A percentile compares a stretch with the other conserved stretches of the same genome.
Conservation (phyloP, 495 filamentous ascomycete genomes). For the Trichoderma virens region DNA sequence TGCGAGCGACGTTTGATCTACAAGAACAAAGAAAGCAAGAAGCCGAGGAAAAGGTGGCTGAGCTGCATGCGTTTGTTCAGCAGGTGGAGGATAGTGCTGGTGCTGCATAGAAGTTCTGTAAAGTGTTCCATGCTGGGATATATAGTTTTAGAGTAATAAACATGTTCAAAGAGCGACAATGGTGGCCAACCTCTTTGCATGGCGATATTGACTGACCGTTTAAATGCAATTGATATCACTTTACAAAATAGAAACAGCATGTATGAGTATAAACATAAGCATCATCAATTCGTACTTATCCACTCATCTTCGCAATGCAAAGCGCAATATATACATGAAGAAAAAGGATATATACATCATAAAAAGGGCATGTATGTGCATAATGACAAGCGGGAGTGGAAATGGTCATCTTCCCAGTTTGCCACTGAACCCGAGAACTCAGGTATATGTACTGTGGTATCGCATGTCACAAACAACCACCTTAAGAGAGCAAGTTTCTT, state of each 20-base stretch:
- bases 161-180: too few species aligned
- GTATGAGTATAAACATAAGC: not conserved
- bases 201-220: too few species aligned
- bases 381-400: not conserved
- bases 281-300: slow-evolving; percentile 1
- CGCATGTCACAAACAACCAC: not conserved
- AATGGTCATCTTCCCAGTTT: not conserved
- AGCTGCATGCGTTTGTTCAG: slow-evolving; percentile 1
- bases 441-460: not conserved
- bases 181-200: too few species aligned
- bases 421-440: slow-evolving; percentile 3
- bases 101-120: slow-evolving; percentile 10
- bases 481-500: not conserved
- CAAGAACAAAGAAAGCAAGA: slow-evolving; percentile 3
- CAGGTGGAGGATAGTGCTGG: slow-evolving; percentile 10
- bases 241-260: not conserved
- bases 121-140: too few species aligned
- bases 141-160: too few species aligned
- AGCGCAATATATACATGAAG: slow-evolving; percentile 5
- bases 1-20: not conserved
- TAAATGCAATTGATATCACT: not conserved
- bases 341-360: slow-evolving; percentile 4
- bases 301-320: not conserved
- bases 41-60: not conserved
- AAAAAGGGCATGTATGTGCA: slow-evolving; percentile 6